These are phyloP conservation scores for Amanita polypyramis DNA, from an alignment of 768 basidiomycete genomes.

Conservation along the genomic window DNA sequence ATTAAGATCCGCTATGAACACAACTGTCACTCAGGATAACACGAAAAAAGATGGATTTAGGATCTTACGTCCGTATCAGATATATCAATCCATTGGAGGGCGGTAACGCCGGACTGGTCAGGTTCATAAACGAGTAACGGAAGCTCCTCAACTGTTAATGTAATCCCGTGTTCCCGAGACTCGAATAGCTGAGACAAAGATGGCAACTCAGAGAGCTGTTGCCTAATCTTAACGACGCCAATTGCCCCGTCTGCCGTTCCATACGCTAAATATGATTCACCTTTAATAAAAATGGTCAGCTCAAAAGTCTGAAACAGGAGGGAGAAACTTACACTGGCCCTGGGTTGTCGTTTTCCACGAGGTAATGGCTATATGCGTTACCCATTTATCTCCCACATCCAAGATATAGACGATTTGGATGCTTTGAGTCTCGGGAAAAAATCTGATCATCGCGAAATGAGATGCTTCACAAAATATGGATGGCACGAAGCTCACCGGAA, in stretches of 20 bases:
- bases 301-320: neutral
- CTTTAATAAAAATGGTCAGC: slow-evolving; percentile 23
- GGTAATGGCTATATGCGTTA: slow-evolving; percentile 52
- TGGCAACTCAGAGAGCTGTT: slow-evolving; percentile 18
- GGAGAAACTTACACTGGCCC: slow-evolving; percentile 30
- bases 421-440: neutral
- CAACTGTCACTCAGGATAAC: neutral
- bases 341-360: slow-evolving; percentile 32
- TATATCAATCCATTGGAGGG: slow-evolving; percentile 45
- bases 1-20: slow-evolving; percentile 43
- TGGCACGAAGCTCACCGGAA: slow-evolving; percentile 31
- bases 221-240: slow-evolving; percentile 42
- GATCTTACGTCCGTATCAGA: slow-evolving; percentile 15
- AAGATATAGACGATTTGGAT: slow-evolving; percentile 23
- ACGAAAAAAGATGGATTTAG: slow-evolving; percentile 16
- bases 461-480: neutral
- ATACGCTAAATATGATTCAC: slow-evolving; percentile 47
- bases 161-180: slow-evolving; percentile 24
- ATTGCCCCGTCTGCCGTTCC: slow-evolving; percentile 49
- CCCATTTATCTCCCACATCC: slow-evolving; percentile 46
- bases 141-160: slow-evolving; percentile 19
- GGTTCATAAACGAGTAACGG: slow-evolving; percentile 19
- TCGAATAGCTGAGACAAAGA: slow-evolving; percentile 17
- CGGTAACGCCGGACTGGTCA: slow-evolving; percentile 36
- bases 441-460: neutral